Evolutionary conservation across 1,284 basidiomycete genomes (phyloP).

Genomic region (Calocybe gambosa): DNA sequence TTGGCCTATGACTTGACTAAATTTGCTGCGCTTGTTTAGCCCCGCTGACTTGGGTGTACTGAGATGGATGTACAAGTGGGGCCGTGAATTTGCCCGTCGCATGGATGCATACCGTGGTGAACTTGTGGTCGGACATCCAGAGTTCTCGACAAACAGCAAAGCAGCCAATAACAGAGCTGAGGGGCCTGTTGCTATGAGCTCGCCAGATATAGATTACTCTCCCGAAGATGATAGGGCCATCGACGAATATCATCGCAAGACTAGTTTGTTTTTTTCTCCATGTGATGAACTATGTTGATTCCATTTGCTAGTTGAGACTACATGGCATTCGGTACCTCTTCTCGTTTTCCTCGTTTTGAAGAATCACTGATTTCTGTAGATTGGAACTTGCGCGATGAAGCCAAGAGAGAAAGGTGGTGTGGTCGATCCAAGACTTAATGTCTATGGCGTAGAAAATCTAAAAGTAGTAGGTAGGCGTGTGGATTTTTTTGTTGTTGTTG

Average conservation of each 20-base stretch:
- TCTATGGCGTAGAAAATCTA: constrained; percentile 53
- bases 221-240: constrained; percentile 49
- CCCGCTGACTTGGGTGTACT: constrained; percentile 46
- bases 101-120: constrained; percentile 4
- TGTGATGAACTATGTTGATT: not conserved
- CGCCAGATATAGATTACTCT: constrained; percentile 47
- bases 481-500: not conserved
- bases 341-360: not conserved
- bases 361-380: constrained; percentile 2
- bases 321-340: constrained; percentile 50
- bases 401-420: constrained; percentile 50
- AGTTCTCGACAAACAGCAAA: constrained; percentile 9
- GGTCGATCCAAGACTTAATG: constrained; percentile 54
- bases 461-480: constrained; percentile 43
- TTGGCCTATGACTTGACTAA: too few relatives aligned
- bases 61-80: constrained; percentile 52
- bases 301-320: constrained; percentile 31
- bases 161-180: constrained; percentile 30
- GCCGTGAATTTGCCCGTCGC: constrained; percentile 44
- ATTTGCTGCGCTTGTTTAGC: constrained; percentile 24
- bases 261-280: constrained; percentile 5
- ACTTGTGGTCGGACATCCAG: not conserved
- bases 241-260: constrained; percentile 33
- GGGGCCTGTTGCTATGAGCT: constrained; percentile 33
- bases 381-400: constrained; percentile 60